A percentile compares a stretch with the other conserved stretches of the same genome.
These are phyloP conservation scores for Phytophthora sansomeana DNA, from an alignment of 352 stramenopile genomes.

Conservation along the genomic window DNA sequence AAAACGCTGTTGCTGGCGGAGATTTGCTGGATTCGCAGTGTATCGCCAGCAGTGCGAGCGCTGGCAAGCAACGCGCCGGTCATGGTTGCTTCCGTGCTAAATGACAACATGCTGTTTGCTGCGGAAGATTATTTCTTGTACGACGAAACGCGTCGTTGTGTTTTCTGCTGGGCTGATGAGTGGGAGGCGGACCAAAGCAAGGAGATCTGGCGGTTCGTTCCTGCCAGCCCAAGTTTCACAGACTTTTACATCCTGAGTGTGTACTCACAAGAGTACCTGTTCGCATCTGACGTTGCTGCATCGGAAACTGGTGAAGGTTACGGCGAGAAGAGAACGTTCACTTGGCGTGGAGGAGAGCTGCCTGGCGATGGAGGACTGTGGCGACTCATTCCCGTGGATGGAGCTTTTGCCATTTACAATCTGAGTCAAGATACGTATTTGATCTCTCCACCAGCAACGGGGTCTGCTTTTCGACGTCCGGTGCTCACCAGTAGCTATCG, in stretches of 20 bases:
- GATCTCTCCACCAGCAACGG: slow-evolving; percentile 18
- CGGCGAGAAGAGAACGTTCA: slow-evolving; percentile 19
- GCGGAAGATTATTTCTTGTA: slow-evolving; percentile 33
- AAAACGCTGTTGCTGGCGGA: slow-evolving; percentile 29
- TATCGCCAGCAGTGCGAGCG: slow-evolving; percentile 40
- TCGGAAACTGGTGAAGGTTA: slow-evolving; percentile 20
- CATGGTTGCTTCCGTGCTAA: slow-evolving; percentile 24
- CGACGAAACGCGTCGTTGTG: slow-evolving; percentile 44
- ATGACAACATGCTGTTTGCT: slow-evolving; percentile 40
- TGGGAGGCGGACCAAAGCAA: slow-evolving; percentile 48
- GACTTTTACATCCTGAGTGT: slow-evolving; percentile 36
- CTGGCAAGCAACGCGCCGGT: slow-evolving; percentile 47
- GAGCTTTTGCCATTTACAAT: slow-evolving; percentile 28
- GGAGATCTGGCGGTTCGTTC: slow-evolving; percentile 42
- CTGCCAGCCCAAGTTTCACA: slow-evolving; percentile 22
- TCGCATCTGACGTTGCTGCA: slow-evolving; percentile 20
- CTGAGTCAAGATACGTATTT: slow-evolving; percentile 26
- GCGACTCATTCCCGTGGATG: slow-evolving; percentile 24
- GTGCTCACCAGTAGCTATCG: slow-evolving; percentile 29
- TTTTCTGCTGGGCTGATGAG: slow-evolving; percentile 48
- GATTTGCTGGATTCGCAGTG: slow-evolving; percentile 30
- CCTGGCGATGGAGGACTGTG: slow-evolving; percentile 24
- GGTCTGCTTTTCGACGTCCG: slow-evolving; percentile 18
- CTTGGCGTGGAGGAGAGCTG: slow-evolving; percentile 27
- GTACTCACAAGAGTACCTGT: slow-evolving; percentile 27